phyloP scores from a whole-genome alignment of 208 protist species.

The Leishmania turanica region DNA sequence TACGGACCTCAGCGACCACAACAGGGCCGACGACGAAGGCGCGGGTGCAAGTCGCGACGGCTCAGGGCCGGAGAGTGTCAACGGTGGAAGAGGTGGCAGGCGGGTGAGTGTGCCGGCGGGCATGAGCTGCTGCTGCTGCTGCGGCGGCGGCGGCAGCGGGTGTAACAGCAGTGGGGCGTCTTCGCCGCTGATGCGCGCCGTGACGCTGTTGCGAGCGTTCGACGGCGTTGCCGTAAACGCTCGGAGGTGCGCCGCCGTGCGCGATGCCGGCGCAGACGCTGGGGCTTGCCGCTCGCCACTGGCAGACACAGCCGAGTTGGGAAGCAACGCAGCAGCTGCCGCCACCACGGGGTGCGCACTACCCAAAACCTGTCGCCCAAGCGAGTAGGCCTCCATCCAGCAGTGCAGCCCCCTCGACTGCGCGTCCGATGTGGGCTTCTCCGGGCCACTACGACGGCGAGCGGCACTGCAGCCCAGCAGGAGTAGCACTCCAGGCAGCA shows the following conservation, averaged over 20 bases:
- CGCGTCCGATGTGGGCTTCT: background rate
- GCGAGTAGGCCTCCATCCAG: conserved; percentile 18
- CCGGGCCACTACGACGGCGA: background rate
- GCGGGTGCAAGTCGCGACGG: background rate
- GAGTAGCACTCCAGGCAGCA: conserved; percentile 33
- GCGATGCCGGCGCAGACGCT: background rate
- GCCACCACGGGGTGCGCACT: conserved; percentile 20
- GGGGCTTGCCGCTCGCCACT: background rate
- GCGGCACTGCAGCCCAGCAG: conserved; percentile 4
- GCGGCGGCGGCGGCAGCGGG: background rate
- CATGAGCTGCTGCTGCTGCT: conserved; percentile 3
- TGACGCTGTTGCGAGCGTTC: background rate
- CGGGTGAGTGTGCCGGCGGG: background rate
- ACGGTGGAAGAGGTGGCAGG: background rate
- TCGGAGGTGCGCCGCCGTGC: background rate
- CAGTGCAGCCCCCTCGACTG: background rate
- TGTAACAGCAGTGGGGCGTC: background rate
- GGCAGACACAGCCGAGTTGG: background rate
- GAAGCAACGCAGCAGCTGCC: background rate
- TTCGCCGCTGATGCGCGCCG: background rate
- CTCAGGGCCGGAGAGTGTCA: background rate
- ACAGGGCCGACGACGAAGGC: background rate
- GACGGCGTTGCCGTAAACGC: background rate
- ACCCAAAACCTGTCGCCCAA: conserved; percentile 15
- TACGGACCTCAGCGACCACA: background rate